Evolutionary conservation across 2,329 filamentous ascomycete genomes (phyloP).

Genomic region (Aspergillus terreus): DNA sequence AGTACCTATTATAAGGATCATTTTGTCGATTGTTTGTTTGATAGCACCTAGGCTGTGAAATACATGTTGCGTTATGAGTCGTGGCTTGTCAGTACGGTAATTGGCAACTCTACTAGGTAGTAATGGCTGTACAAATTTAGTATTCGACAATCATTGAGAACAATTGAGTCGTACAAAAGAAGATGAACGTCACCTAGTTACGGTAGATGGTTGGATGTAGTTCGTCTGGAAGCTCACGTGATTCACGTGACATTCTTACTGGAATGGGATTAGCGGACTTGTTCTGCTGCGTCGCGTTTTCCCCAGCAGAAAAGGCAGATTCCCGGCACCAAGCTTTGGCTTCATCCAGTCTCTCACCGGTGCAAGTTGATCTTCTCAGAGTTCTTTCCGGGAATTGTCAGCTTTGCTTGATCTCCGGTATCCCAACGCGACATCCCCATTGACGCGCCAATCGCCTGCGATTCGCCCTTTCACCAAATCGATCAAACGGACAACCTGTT

Average conservation of each 20-base stretch:
- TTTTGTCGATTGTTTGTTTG: not conserved
- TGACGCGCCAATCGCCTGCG: not conserved
- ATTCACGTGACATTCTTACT: not conserved
- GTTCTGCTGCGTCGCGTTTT: slow-evolving; percentile 10
- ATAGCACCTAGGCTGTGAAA: not conserved
- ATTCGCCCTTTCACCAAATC: not conserved
- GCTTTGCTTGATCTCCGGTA: not conserved
- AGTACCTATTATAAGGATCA: not conserved
- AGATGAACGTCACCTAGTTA: too few species aligned
- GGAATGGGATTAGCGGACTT: slow-evolving; percentile 26
- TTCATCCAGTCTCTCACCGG: not conserved
- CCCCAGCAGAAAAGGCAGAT: slow-evolving; percentile 14
- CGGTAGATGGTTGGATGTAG: too few species aligned
- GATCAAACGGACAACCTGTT: slow-evolving; percentile 12
- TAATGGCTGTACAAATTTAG: too few species aligned
- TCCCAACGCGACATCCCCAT: not conserved
- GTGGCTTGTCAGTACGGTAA: too few species aligned
- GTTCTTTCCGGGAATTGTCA: not conserved
- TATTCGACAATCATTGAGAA: too few species aligned
- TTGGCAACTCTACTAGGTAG: too few species aligned
- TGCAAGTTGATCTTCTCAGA: not conserved
- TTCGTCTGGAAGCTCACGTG: slow-evolving; percentile 21
- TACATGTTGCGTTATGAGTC: too few species aligned
- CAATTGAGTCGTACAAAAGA: too few species aligned
- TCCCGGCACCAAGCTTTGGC: too few species aligned